These are phyloP conservation scores for Chaetomium olivaceum DNA, from an alignment of 2,329 filamentous ascomycete genomes.

Conservation along the genomic window DNA sequence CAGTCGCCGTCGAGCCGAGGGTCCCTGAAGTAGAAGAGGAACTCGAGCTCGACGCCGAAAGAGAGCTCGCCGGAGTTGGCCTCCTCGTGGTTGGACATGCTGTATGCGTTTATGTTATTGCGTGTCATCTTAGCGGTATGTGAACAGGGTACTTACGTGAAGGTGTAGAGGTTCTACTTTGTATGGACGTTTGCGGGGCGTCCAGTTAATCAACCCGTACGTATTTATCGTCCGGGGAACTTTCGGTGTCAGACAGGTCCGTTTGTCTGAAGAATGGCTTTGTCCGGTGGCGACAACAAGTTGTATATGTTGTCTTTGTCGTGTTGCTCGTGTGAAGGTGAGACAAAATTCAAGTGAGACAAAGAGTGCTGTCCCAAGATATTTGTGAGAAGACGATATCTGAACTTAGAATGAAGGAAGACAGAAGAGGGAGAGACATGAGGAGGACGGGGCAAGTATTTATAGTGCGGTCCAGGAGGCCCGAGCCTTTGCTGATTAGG, in stretches of 20 bases:
- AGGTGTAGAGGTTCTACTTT: neutral
- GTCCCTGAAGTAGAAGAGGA: constrained; percentile 18
- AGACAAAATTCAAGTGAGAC: neutral
- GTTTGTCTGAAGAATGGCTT: neutral
- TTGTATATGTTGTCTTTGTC: neutral
- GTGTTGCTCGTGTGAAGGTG: neutral
- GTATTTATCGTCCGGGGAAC: no score
- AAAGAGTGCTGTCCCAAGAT: neutral
- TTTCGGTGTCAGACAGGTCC: no score
- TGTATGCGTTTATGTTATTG: neutral
- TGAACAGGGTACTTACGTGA: neutral
- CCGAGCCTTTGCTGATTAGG: no score
- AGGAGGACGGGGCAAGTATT: neutral
- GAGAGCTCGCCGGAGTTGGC: constrained; percentile 4
- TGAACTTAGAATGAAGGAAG: neutral
- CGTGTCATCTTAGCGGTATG: neutral
- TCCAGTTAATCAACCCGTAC: neutral
- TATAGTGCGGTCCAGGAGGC: no score
- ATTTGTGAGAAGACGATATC: neutral
- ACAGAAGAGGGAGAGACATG: neutral
- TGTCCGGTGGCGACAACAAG: neutral
- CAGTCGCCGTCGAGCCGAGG: neutral
- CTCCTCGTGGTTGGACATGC: neutral
- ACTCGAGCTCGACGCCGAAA: constrained; percentile 26
- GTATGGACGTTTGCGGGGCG: neutral